phyloP scores from a whole-genome alignment of 2,329 filamentous ascomycete species.

The Harringtonia lauricola region DNA sequence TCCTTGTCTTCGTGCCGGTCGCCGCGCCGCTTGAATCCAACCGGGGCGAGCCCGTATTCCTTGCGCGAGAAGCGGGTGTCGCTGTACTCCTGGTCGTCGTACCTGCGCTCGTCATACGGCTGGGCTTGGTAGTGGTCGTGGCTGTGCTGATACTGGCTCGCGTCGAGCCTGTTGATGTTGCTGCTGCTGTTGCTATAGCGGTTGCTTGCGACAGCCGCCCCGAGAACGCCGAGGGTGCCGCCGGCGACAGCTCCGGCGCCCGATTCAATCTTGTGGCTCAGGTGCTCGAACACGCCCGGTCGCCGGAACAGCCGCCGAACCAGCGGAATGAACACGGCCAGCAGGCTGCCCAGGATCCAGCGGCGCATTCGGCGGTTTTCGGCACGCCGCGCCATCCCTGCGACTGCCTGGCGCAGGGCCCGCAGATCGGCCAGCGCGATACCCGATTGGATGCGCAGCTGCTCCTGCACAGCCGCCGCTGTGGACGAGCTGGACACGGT shows the following conservation, averaged over 20 bases:
- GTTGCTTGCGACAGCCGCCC: not conserved
- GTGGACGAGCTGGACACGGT: slow-evolving; percentile 16
- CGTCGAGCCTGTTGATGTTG: too few relatives aligned
- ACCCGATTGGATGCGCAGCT: slow-evolving; percentile 29
- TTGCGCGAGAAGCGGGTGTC: not conserved
- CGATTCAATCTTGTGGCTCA: too few relatives aligned
- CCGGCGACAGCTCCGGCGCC: too few relatives aligned
- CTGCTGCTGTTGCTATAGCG: not conserved
- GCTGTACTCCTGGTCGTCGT: too few relatives aligned
- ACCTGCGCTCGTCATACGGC: too few relatives aligned
- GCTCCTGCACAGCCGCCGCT: slow-evolving; percentile 28
- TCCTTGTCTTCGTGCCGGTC: too few relatives aligned
- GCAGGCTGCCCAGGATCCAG: slow-evolving; percentile 38
- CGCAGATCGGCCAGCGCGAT: slow-evolving; percentile 33
- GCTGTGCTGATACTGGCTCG: too few relatives aligned
- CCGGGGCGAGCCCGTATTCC: not conserved
- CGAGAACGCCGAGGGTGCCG: too few relatives aligned
- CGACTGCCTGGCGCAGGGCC: slow-evolving; percentile 31
- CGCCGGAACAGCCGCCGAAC: slow-evolving; percentile 41
- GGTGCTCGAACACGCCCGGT: slow-evolving; percentile 3
- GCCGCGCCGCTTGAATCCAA: too few relatives aligned
- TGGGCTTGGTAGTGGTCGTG: too few relatives aligned
- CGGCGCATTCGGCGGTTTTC: slow-evolving; percentile 40
- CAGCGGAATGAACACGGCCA: slow-evolving; percentile 41
- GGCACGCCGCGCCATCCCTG: slow-evolving; percentile 28